These are phyloP conservation scores for Monosporascus sp. DNA, from an alignment of 2,329 filamentous ascomycete species.

Conservation along the genomic window DNA sequence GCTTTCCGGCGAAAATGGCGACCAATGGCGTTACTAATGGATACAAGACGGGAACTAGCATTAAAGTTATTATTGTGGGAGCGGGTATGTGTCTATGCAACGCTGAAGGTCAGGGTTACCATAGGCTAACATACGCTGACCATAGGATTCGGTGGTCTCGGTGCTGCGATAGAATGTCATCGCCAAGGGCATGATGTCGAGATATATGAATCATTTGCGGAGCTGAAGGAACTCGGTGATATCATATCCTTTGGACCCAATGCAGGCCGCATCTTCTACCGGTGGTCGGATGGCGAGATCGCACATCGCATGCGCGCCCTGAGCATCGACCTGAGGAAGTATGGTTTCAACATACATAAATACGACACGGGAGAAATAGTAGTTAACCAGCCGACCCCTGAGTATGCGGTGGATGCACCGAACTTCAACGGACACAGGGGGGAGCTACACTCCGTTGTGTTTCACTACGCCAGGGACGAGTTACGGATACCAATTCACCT, in stretches of 20 bases:
- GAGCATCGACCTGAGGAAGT: slow-evolving; percentile 45
- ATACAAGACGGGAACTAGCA: slow-evolving; percentile 32
- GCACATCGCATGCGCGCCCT: slow-evolving; percentile 41
- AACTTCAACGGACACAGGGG: slow-evolving; percentile 58
- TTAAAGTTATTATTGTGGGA: slow-evolving; percentile 48
- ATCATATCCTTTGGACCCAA: slow-evolving; percentile 61
- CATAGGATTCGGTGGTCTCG: slow-evolving; percentile 55
- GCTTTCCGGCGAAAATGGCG: slow-evolving; percentile 10
- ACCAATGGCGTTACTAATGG: slow-evolving; percentile 12
- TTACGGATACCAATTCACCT: slow-evolving; percentile 52
- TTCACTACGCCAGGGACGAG: slow-evolving; percentile 51
- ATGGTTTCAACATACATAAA: slow-evolving; percentile 60
- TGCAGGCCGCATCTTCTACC: slow-evolving; percentile 54
- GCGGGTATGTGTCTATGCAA: slow-evolving; percentile 31
- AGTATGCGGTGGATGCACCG: slow-evolving; percentile 41
- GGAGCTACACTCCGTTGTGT: slow-evolving; percentile 55
- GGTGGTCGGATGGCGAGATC: slow-evolving; percentile 50
- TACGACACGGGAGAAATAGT: slow-evolving; percentile 56
- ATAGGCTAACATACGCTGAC: slow-evolving; percentile 5
- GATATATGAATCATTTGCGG: slow-evolving; percentile 54
- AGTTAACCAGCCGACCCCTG: slow-evolving; percentile 47
- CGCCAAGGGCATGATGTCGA: slow-evolving; percentile 55
- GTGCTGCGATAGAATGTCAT: slow-evolving; percentile 58
- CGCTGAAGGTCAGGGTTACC: background rate
- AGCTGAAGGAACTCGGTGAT: slow-evolving; percentile 55